phyloP scores from a whole-genome alignment of 208 protist genomes.

The Crithidia expoeki region DNA sequence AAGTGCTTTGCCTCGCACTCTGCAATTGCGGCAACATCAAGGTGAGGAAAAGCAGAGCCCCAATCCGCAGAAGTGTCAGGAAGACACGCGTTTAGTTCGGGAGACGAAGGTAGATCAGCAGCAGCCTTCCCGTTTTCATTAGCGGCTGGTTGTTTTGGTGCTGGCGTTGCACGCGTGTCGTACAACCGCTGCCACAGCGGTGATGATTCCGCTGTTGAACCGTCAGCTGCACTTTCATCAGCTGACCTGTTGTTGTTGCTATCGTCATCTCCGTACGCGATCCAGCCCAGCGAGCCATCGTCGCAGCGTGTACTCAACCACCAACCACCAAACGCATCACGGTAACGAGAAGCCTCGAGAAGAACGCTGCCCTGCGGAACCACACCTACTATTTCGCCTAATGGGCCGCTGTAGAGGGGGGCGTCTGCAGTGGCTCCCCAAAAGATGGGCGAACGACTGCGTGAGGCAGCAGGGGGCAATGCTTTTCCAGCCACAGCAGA shows the following conservation, averaged over 20 bases:
- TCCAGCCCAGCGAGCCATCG: constrained; percentile 58
- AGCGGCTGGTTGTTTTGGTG: constrained; percentile 1
- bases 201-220: not conserved
- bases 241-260: not conserved
- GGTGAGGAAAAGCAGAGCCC: not conserved
- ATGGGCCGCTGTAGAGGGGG: constrained; percentile 58
- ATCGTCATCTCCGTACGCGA: constrained; percentile 13
- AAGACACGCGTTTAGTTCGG: not conserved
- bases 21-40: not conserved
- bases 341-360: constrained; percentile 54
- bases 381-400: constrained; percentile 62
- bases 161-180: constrained; percentile 26
- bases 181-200: constrained; percentile 49
- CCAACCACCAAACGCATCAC: constrained; percentile 70
- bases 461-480: not conserved
- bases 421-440: constrained; percentile 58
- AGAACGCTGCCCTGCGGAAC: constrained; percentile 57
- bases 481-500: not conserved
- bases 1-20: constrained; percentile 8
- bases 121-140: not conserved
- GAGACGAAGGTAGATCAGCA: not conserved
- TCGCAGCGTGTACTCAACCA: constrained; percentile 58
- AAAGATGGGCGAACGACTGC: constrained; percentile 37
- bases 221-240: not conserved
- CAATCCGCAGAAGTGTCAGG: not conserved